These are phyloP conservation scores for Cytospora mali DNA, from an alignment of 2,329 filamentous ascomycete species.

Conservation along the genomic window DNA sequence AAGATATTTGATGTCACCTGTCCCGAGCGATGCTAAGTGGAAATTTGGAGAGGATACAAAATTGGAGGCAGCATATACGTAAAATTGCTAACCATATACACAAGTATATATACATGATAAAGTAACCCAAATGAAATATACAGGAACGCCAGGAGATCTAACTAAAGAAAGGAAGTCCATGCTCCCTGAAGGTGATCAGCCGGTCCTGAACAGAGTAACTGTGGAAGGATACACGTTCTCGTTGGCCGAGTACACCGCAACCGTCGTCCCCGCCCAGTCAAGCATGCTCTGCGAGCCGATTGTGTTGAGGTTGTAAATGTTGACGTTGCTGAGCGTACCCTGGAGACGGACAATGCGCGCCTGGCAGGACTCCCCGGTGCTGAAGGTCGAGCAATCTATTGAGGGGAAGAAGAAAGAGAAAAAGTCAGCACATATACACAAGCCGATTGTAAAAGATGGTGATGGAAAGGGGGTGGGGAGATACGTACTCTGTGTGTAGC, in stretches of 20 bases:
- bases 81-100: background rate
- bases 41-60: too few species aligned
- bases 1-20: too few species aligned
- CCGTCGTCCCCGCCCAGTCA: slow-evolving; percentile 38
- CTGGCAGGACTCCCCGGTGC: slow-evolving; percentile 50
- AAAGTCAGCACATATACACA: slow-evolving; percentile 3
- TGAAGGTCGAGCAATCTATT: slow-evolving; percentile 47
- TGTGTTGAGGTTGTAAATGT: slow-evolving; percentile 50
- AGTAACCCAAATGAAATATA: background rate
- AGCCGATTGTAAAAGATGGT: background rate
- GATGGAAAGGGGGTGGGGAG: too few species aligned
- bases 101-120: background rate
- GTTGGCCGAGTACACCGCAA: slow-evolving; percentile 43
- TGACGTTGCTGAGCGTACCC: slow-evolving; percentile 36
- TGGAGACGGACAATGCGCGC: slow-evolving; percentile 44
- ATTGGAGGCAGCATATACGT: background rate
- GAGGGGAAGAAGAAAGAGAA: too few species aligned
- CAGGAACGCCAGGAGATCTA: background rate
- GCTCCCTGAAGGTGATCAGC: slow-evolving; percentile 16
- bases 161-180: background rate
- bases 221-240: slow-evolving; percentile 43
- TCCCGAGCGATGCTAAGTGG: too few species aligned
- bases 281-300: slow-evolving; percentile 47
- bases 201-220: slow-evolving; percentile 40
- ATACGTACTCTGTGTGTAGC: slow-evolving; percentile 46